Evolutionary conservation across 495 filamentous ascomycete genomes (phyloP).

Genomic region (Cetradonia linearis): DNA sequence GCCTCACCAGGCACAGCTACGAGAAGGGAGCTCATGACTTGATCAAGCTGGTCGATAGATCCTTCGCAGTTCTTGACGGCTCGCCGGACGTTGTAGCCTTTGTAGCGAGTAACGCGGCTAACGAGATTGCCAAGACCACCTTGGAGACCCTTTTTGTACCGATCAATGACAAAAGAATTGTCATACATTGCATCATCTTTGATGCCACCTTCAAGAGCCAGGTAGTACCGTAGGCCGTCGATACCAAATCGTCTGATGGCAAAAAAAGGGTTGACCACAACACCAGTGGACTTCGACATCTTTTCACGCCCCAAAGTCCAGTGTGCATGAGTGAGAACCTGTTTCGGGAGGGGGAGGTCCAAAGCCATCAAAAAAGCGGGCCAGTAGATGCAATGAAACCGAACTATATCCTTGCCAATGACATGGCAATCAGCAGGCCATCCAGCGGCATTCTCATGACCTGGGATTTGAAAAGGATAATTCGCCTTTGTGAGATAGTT

Average conservation of each 20-base stretch:
- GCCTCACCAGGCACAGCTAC: slow-evolving; percentile 34
- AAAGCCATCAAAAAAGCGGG: slow-evolving; percentile 89
- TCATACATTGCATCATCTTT: slow-evolving; percentile 70
- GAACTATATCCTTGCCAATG: slow-evolving; percentile 89
- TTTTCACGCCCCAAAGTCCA: slow-evolving; percentile 86
- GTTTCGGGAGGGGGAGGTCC: slow-evolving; percentile 69
- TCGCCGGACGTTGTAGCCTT: slow-evolving; percentile 49
- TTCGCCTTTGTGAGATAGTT: slow-evolving; percentile 86
- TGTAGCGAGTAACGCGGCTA: slow-evolving; percentile 55
- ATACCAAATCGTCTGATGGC: slow-evolving; percentile 81
- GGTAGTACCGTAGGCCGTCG: slow-evolving; percentile 80
- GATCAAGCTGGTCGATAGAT: slow-evolving; percentile 10
- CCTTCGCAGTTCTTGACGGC: slow-evolving; percentile 17
- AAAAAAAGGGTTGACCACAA: slow-evolving; percentile 90
- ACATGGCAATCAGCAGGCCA: slow-evolving; percentile 93
- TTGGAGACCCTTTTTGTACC: slow-evolving; percentile 71
- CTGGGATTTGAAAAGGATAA: slow-evolving; percentile 65
- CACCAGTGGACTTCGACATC: slow-evolving; percentile 93
- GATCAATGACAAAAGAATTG: slow-evolving; percentile 60
- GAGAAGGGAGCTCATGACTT: slow-evolving; percentile 24
- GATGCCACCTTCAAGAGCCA: slow-evolving; percentile 67
- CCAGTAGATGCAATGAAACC: slow-evolving; percentile 98
- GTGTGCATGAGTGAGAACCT: slow-evolving; percentile 80
- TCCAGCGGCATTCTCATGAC: slow-evolving; percentile 45
- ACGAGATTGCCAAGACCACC: slow-evolving; percentile 68